Evolutionary conservation across 1,284 basidiomycete species (phyloP), one percentile per base, ranked within the genome.

Genomic region (Caloboletus inedulis): DNA sequence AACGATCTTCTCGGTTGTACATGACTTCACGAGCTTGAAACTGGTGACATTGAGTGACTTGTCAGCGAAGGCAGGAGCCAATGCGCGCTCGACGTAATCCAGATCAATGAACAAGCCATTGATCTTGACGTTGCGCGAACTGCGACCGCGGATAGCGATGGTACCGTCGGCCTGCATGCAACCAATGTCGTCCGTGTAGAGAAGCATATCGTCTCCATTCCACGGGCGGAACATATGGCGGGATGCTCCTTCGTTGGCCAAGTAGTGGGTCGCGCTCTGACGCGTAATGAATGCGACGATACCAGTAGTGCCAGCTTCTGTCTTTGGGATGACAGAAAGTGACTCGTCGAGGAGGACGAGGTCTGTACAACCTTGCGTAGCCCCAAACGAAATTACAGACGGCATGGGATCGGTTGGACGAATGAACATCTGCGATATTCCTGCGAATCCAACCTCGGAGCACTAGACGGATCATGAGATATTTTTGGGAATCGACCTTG

Each of bases 121-220:
- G 18, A 64, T 45, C 42, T 64, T 64, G 35, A 66, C 62, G 39
- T 66, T 66, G 51, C 64, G 62, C 7, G 64, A 66, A 45, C 62
- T 64, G 16, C 64, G 57, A 33, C 62, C 60, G 1, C 54, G 56
- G 47, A 64, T 65, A 9, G 33, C 39, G 40, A 64, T 66, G 21
- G 60, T 64, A 14, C 64, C 64, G 27, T 66, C 64, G 14, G 49
- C 51, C 18, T 59, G 50, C 51, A 63, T 57, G 43, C 55, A 54
- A 12, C 62, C 63, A 27, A 63, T 60, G 31, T 65, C 62, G 35
- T 63, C 62, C 9, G 64, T 62, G 29, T 65, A 65, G 37, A 63
- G 62, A 33, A 63, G 55, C 7, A 62, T 51, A 25, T 62, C 55
- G 0, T 53, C 52, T 13, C 51, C 60, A 10, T 33, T 43, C 63